Percentiles rank a stretch among this genome's conserved stretches.
phyloP scores from a whole-genome alignment of 805 yeast genomes.

The Kurtzmaniella cleridarum region DNA sequence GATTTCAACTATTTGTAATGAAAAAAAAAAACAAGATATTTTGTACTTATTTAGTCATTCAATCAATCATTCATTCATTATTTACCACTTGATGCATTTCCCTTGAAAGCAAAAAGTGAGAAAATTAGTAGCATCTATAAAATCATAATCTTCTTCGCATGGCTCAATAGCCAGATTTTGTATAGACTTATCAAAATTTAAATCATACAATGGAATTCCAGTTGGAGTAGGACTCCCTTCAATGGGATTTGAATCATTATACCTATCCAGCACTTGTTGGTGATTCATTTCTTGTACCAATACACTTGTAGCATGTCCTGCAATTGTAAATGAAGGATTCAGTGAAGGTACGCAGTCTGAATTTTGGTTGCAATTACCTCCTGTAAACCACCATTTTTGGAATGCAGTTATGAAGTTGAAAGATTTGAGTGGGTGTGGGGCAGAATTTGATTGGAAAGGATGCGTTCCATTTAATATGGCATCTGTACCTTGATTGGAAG shows the following conservation, averaged over 20 bases:
- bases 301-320: neutral
- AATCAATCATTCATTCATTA: too few relatives aligned
- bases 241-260: constrained; percentile 3
- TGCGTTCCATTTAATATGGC: constrained; percentile 18
- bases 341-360: neutral
- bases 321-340: neutral
- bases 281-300: neutral
- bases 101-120: constrained; percentile 11
- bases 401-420: neutral
- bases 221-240: constrained; percentile 15
- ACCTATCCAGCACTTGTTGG: neutral
- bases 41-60: too few relatives aligned
- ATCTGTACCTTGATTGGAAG: constrained; percentile 28
- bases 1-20: too few relatives aligned
- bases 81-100: constrained; percentile 6
- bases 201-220: constrained; percentile 16
- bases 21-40: too few relatives aligned
- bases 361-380: neutral
- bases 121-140: constrained; percentile 10
- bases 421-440: neutral
- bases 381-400: constrained; percentile 1
- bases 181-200: constrained; percentile 11
- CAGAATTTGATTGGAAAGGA: constrained; percentile 22
- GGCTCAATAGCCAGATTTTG: neutral
- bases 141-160: constrained; percentile 3